Evolutionary conservation across 2,329 filamentous ascomycete genomes (phyloP).

Genomic region (Epichloe elymi): DNA sequence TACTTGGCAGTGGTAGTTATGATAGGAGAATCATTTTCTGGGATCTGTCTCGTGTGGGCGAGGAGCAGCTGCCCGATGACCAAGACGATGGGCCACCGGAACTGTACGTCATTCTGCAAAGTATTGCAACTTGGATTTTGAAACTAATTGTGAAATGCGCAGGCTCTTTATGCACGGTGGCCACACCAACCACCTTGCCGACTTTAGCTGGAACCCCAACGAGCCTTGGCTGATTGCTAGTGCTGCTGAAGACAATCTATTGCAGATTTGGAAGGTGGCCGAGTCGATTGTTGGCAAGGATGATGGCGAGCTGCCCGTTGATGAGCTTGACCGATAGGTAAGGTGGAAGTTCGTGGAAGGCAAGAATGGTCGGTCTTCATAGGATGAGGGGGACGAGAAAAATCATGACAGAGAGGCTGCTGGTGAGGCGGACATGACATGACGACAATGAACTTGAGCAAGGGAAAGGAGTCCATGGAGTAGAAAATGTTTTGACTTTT

Average conservation of each 20-base stretch:
- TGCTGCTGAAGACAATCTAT: slow-evolving; percentile 89
- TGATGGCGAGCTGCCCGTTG: slow-evolving; percentile 58
- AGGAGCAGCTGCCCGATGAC: slow-evolving; percentile 91
- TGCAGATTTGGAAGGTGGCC: slow-evolving; percentile 88
- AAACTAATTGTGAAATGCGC: not conserved
- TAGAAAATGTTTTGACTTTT: not conserved
- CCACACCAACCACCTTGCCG: slow-evolving; percentile 90
- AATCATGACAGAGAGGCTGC: not conserved
- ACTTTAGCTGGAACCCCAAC: slow-evolving; percentile 96
- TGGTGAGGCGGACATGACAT: not conserved
- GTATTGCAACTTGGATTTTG: not conserved
- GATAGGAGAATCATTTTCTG: slow-evolving; percentile 92
- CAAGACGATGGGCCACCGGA: slow-evolving; percentile 90
- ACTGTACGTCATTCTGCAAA: slow-evolving; percentile 46
- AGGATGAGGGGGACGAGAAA: slow-evolving; percentile 15
- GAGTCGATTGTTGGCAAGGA: slow-evolving; percentile 71
- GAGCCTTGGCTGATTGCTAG: slow-evolving; percentile 95
- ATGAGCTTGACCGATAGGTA: slow-evolving; percentile 57
- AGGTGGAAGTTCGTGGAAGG: slow-evolving; percentile 21
- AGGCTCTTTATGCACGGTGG: slow-evolving; percentile 91
- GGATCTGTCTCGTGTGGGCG: slow-evolving; percentile 83
- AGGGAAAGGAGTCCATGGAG: not conserved
- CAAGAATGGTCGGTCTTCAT: slow-evolving; percentile 15
- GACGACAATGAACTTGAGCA: not conserved
- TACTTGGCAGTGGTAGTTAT: slow-evolving; percentile 84